Base-by-base conservation (phyloP, 1,284 basidiomycete species). In the Tilletiopsis washingtonensis region DNA sequence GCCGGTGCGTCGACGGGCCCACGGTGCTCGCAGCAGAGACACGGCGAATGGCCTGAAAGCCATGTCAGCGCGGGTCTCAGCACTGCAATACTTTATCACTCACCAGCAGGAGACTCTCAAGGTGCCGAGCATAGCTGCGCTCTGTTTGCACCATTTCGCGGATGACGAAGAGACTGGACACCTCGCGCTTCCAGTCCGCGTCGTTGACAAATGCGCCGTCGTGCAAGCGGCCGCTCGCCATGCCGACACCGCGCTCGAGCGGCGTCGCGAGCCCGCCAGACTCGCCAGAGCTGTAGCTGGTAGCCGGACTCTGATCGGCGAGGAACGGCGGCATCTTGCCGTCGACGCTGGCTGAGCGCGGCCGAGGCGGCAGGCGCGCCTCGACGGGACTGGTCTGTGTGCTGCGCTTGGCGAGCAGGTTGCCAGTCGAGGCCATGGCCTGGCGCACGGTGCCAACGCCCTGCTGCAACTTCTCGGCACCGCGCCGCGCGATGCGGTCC, bases 161-260 rank as follows among this genome's bases (percentile, higher is more conserved):
- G 21, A 71, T 70, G 26, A 71, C 59, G 53, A 71, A 71, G 15
- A 71, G 46, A 15, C 64, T 64, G 46, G 63, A 64, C 24, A 71
- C 69, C 47, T 71, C 69, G 46, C 62, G 62, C 53, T 69, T 65
- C 69, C 69, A 71, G 47, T 67, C 69, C 15, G 62, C 65, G 26
- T 69, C 68, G 42, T 71, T 64, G 42, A 61, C 57, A 41, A 67
- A 64, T 1, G 60, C 50, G 38, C 58, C 59, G 44, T 61, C 57
- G 19, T 58, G 61, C 19, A 57, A 44, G 40, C 62, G 60, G 47
- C 66, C 66, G 20, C 61, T 61, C 6, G 66, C 61, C 27, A 58
- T 60, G 37, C 66, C 66, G 3, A 63, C 59, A 11, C 59, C 59
- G 52, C 49, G 61, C 53, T 53, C 62, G 23, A 62, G 49, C 6